Conservation (phyloP, 768 basidiomycete species). For the Pleurotus citrinopileatus region DNA sequence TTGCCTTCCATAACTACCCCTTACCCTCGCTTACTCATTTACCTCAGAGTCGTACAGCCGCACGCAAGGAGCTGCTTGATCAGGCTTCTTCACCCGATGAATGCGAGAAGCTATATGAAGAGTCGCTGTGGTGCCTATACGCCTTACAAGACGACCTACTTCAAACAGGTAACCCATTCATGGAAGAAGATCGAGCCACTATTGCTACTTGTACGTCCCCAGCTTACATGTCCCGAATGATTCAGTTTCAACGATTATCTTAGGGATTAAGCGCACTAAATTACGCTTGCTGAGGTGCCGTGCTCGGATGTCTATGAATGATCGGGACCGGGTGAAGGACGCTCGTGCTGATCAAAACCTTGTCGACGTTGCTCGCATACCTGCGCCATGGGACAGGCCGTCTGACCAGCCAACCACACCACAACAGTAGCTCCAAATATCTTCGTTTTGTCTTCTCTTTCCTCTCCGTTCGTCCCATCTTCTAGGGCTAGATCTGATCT, state of each 20-base stretch:
- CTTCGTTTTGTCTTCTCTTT: conserved; percentile 3
- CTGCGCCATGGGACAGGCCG: conserved; percentile 59
- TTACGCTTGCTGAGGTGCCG: conserved; percentile 77
- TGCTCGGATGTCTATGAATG: conserved; percentile 74
- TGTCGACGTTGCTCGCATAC: conserved; percentile 66
- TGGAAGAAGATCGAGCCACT: conserved; percentile 79
- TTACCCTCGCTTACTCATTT: not conserved
- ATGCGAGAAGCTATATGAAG: conserved; percentile 94
- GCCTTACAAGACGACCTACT: conserved; percentile 87
- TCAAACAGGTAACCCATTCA: conserved; percentile 78
- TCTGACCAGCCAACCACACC: conserved; percentile 12
- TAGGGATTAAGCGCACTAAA: conserved; percentile 86
- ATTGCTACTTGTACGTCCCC: conserved; percentile 66
- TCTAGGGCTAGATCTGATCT: not conserved
- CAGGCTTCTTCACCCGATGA: conserved; percentile 72
- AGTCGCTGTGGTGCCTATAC: conserved; percentile 91
- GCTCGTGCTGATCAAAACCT: conserved; percentile 79
- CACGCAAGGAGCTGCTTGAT: conserved; percentile 85
- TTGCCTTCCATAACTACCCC: not conserved
- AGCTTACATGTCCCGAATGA: not conserved
- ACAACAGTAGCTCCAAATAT: not conserved
- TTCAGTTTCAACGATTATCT: conserved; percentile 7
- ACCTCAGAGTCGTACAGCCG: conserved; percentile 84
- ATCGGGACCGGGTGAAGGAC: conserved; percentile 69
- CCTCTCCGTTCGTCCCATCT: not conserved